Evolutionary conservation across 2,329 filamentous ascomycete genomes (phyloP).

Genomic region (Sclerotinia nivalis): DNA sequence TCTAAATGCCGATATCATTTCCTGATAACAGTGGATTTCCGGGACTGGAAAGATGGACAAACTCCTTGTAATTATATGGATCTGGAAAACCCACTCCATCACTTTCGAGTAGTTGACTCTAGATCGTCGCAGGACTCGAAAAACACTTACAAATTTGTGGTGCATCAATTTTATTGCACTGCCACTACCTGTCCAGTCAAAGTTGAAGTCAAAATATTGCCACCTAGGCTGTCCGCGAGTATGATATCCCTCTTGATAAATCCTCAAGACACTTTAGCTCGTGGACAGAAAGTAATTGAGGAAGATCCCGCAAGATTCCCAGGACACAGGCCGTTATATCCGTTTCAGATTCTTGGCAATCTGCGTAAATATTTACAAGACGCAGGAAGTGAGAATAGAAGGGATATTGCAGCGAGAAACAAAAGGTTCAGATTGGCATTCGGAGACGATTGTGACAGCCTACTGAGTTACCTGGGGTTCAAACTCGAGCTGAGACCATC

Average conservation of each 20-base stretch:
- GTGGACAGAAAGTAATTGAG: slow-evolving; percentile 54
- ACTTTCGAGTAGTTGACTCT: slow-evolving; percentile 50
- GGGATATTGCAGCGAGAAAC: slow-evolving; percentile 59
- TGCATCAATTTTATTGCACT: slow-evolving; percentile 59
- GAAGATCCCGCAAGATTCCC: slow-evolving; percentile 52
- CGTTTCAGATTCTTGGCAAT: slow-evolving; percentile 56
- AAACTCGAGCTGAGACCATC: slow-evolving; percentile 42
- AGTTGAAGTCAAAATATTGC: slow-evolving; percentile 53
- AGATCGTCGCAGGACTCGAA: slow-evolving; percentile 42
- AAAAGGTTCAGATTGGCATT: slow-evolving; percentile 65
- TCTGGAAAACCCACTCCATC: slow-evolving; percentile 58
- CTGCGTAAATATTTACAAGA: slow-evolving; percentile 62
- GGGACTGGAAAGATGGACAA: slow-evolving; percentile 42
- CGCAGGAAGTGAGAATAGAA: slow-evolving; percentile 47
- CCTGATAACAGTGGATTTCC: slow-evolving; percentile 56
- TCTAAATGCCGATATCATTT: slow-evolving; percentile 62
- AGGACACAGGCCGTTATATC: slow-evolving; percentile 52
- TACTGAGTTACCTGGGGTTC: slow-evolving; percentile 62
- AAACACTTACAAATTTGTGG: slow-evolving; percentile 43
- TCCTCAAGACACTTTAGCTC: slow-evolving; percentile 50
- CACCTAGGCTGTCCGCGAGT: slow-evolving; percentile 52
- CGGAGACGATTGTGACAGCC: slow-evolving; percentile 58
- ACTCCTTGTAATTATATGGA: slow-evolving; percentile 43
- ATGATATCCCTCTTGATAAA: slow-evolving; percentile 56
- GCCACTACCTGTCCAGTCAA: slow-evolving; percentile 55